Base-by-base conservation (phyloP, 2,329 filamentous ascomycete species). In the Trichoderma lentiforme region DNA sequence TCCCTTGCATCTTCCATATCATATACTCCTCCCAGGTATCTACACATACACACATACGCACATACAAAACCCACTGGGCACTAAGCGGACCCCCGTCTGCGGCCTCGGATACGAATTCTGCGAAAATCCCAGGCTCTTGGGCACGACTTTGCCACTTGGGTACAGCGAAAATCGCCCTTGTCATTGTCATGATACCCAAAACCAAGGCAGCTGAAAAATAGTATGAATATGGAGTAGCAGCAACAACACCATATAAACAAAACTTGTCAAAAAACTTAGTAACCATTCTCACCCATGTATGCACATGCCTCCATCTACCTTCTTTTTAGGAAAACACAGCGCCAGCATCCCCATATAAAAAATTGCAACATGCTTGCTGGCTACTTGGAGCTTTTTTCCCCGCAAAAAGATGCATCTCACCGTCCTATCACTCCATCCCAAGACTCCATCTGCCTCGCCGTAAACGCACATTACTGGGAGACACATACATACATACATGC, bases 141-240 rank as follows among this genome's bases (percentile, higher is more conserved):
- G 65, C 65, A 60, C 34, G 26, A 47, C 53, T 60, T 68, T 39
- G 65, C 65, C 65, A 68, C 65, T 68, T 60, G 65, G 65, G 65
- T 68, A 60, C 26, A 2, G 21, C 36, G 6, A 32, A 7, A 24
- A n/a, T 26, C 30, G 21, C 14, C 47, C 56, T 47, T 8, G 18
- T n/a, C 14, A 43, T 51, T 21, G 5, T 21, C 4, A 18, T 11
- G 32, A 36, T 11, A 30, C 61, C 9, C 21, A 39, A 43, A 43
- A 9, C 39, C 39, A n/a, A 9, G 39, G 3, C 39, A 43, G 39
- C 39, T 43, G 15, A 43, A 18, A 39, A 3, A 36, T 6, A 15
- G 15, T 6, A 36, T 4, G 6, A 18, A 43, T n/a, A 43, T n/a
- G 18, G 18, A 47, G 15, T 47, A 21, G 15, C 36, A 18, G 8